Conservation (phyloP, 2,329 filamentous ascomycete genomes). For the Coniochaeta sp. region DNA sequence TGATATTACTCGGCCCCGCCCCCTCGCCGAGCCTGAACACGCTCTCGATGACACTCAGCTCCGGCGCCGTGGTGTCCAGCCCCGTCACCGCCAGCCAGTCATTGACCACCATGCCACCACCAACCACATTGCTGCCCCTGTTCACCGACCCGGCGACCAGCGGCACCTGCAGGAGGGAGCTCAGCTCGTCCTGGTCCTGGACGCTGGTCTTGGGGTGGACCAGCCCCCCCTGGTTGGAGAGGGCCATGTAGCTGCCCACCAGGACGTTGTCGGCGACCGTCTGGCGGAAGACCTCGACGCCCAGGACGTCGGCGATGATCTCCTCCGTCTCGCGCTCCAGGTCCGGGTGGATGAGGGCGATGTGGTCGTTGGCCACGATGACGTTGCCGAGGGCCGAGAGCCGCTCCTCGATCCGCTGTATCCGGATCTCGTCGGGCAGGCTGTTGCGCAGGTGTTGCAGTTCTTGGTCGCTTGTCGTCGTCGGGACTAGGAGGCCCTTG, state of each 20-base stretch:
- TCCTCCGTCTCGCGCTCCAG: slow-evolving; percentile 97
- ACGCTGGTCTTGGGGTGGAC: slow-evolving; percentile 96
- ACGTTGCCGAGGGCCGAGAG: slow-evolving; percentile 94
- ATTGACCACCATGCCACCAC: slow-evolving; percentile 93
- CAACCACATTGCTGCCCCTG: slow-evolving; percentile 88
- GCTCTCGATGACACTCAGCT: slow-evolving; percentile 91
- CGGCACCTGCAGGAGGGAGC: slow-evolving; percentile 86
- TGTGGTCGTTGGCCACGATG: slow-evolving; percentile 93
- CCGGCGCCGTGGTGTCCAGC: slow-evolving; percentile 91
- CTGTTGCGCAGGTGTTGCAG: slow-evolving; percentile 94
- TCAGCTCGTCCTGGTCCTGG: slow-evolving; percentile 96
- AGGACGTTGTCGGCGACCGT: slow-evolving; percentile 96
- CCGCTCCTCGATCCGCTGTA: slow-evolving; percentile 96
- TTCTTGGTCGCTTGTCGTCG: slow-evolving; percentile 94
- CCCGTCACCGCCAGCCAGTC: slow-evolving; percentile 96
- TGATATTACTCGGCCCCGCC: slow-evolving; percentile 68
- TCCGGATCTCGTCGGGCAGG: slow-evolving; percentile 83
- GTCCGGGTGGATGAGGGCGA: slow-evolving; percentile 92
- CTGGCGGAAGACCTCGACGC: slow-evolving; percentile 85
- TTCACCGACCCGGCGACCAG: slow-evolving; percentile 93
- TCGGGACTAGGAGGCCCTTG: slow-evolving; percentile 92
- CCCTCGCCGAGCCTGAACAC: slow-evolving; percentile 94
- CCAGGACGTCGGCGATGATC: slow-evolving; percentile 90
- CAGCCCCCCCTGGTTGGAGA: slow-evolving; percentile 92
- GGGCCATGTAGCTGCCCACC: slow-evolving; percentile 91